Evolutionary conservation across 805 yeast genomes (phyloP), one percentile per base, ranked within the genome.

Genomic region (Lipomyces chichibuensis): DNA sequence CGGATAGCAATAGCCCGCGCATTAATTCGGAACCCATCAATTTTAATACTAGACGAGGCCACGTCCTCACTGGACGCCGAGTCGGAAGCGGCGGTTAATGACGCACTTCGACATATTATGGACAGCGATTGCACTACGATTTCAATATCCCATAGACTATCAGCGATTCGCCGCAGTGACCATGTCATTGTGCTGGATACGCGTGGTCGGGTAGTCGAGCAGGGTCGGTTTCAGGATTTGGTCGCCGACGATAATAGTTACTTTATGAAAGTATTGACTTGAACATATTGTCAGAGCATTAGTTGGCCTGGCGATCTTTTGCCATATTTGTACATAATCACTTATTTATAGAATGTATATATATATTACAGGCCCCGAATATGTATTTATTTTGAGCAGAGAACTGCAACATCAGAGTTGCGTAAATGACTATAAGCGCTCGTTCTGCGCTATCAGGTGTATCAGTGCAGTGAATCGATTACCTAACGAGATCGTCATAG

Each of bases 61-160:
- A 83, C 86, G 0, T 81, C 85, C 7, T 84, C 86, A 6, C 76
- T 83, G 29, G 86, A 83, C 71, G 80, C 80, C 76, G 85, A 83
- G 72, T 88, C 92, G 0, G 94, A 89, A 76, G 77, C 85, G 3
- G 84, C 84, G 74, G 88, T 89, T 64, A 91, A 88, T 74, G 69
- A 78, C 17, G 88, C 92, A 6, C 86, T 86, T 66, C 78, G 79
- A 33, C 77, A 81, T 59, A 82, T 95, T 67, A 82, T 84, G 17
- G 79, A 77, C 72, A 63, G 76, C 7, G 79, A 84, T 33, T 86
- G 91, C 74, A 88, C 93, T 1, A 86, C 89, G 57, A 77, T 89
- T 68, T 88, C 92, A 74, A 88, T 89, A 76, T 92, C 93, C 9
- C 94, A 89, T 76, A 80, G 94, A 73, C 80, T 89, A 79, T 84